Percentiles rank a stretch among this genome's conserved stretches.
phyloP scores from a whole-genome alignment of 768 basidiomycete species.

The Candolleomyces aberdarensis region DNA sequence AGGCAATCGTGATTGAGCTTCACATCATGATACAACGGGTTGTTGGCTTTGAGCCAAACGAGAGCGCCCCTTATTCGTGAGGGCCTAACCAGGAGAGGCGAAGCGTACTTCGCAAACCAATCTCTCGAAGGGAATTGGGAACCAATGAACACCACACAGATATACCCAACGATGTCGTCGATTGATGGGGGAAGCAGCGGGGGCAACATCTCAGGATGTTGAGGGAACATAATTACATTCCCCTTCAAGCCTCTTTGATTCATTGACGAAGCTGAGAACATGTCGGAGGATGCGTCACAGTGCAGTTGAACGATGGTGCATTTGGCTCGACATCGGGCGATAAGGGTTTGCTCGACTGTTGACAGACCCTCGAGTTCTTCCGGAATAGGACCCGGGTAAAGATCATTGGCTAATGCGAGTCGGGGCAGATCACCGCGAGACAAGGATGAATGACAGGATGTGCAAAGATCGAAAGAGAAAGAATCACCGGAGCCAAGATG shows the following conservation, averaged over 20 bases:
- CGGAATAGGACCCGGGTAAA: background rate
- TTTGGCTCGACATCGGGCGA: background rate
- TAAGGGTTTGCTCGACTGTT: background rate
- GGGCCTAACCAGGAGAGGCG: constrained; percentile 27
- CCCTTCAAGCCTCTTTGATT: background rate
- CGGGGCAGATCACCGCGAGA: background rate
- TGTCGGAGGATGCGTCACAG: background rate
- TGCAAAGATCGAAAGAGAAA: background rate
- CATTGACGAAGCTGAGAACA: too few species aligned
- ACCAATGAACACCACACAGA: background rate
- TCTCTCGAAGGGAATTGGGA: constrained; percentile 1
- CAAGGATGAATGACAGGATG: background rate
- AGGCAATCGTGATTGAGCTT: constrained; percentile 20
- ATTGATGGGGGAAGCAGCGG: background rate
- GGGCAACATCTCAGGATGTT: background rate
- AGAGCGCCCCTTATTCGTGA: constrained; percentile 30
- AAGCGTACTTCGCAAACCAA: constrained; percentile 31
- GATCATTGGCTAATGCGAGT: background rate
- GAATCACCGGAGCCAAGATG: background rate
- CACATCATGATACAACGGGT: constrained; percentile 30
- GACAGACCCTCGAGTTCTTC: background rate
- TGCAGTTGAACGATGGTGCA: background rate
- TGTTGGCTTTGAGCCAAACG: constrained; percentile 32
- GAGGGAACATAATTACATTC: background rate
- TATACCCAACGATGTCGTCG: background rate